Base-by-base conservation (phyloP, 2,329 filamentous ascomycete species). In the Colletotrichum aenigma region DNA sequence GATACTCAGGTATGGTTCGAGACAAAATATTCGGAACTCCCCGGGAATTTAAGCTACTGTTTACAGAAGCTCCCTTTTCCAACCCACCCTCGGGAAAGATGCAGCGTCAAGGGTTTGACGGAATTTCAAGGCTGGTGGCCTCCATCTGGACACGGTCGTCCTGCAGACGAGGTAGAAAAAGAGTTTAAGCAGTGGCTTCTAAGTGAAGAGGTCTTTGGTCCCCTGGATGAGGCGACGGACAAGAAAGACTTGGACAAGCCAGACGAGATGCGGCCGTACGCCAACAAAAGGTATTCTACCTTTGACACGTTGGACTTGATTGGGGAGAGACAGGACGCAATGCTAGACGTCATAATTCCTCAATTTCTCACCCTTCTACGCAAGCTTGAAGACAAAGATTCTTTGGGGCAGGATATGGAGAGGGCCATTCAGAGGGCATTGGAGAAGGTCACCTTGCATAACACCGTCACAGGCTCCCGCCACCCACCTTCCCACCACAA, bases 61-160 rank as follows among this genome's bases (percentile, higher is more conserved):
- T 30, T 32, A 18, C 28, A 8, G 56, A 30, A n/a, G 56, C 56
- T 34, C 4, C 56, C 56, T 12, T 61, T 30, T 12, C 56, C 56
- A 13, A 28, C 18, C n/a, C 56, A 61, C 18, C 56, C 56, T 32
- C 7, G 16, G 15, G 56, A 61, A 13, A 28, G 56, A 18, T 61
- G 15, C 15, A 61, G 26, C 4, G 56, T 34, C 56, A 1, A 0
- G 13, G 56, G 1, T n/a, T 30, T 61, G 13, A 1, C 0, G 9
- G 0, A 43, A 0, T 43, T 43, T 0, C 38, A n/a, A 43, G 38
- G 38, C 38, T 43, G 38, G 38, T 43, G 38, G 38, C 18, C 38
- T 43, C 9, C 38, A 43, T 6, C 38, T n/a, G 8, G 0, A 2
- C 0, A 43, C 4, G 38, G 18, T 2, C 16, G 38, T 43, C 18